Conservation (phyloP, 2,329 filamentous ascomycete genomes). For the Bipolaris zeicola region DNA sequence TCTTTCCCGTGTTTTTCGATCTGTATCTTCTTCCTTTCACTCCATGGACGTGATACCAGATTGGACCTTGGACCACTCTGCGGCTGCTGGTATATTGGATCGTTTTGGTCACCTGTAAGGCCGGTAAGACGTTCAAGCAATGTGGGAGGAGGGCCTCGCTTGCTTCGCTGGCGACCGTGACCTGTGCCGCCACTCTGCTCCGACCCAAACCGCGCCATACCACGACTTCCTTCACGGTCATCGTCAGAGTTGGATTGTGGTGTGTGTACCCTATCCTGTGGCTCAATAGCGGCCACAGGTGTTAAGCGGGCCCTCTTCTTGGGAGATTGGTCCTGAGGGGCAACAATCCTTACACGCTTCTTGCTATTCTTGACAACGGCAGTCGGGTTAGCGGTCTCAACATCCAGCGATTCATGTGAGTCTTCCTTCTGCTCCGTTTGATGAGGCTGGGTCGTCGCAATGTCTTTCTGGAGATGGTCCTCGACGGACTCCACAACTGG, state of each 20-base stretch:
- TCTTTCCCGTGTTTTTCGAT: slow-evolving; percentile 20
- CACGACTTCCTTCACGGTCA: not conserved
- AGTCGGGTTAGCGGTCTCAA: not conserved
- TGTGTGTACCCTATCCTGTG: not conserved
- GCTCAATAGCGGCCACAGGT: not conserved
- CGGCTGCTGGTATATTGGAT: slow-evolving; percentile 32
- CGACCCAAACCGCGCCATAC: slow-evolving; percentile 2
- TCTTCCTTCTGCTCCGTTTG: not conserved
- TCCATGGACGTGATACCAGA: slow-evolving; percentile 13
- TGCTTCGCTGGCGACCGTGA: slow-evolving; percentile 14
- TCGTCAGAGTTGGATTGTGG: slow-evolving; percentile 17
- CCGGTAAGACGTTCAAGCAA: slow-evolving; percentile 44
- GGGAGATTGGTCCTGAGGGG: slow-evolving; percentile 11
- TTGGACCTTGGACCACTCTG: slow-evolving; percentile 8
- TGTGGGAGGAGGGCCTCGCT: slow-evolving; percentile 25
- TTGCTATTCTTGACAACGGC: slow-evolving; percentile 10
- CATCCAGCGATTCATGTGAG: not conserved
- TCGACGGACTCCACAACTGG: not conserved
- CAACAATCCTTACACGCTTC: slow-evolving; percentile 30
- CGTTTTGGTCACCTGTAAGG: slow-evolving; percentile 41
- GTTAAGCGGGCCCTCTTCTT: slow-evolving; percentile 21
- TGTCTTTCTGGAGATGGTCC: not conserved
- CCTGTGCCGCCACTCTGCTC: slow-evolving; percentile 7
- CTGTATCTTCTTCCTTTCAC: slow-evolving; percentile 20
- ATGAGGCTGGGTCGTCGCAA: not conserved